Evolutionary conservation across 1,284 basidiomycete species (phyloP).

Genomic region (Papiliotrema laurentii): DNA sequence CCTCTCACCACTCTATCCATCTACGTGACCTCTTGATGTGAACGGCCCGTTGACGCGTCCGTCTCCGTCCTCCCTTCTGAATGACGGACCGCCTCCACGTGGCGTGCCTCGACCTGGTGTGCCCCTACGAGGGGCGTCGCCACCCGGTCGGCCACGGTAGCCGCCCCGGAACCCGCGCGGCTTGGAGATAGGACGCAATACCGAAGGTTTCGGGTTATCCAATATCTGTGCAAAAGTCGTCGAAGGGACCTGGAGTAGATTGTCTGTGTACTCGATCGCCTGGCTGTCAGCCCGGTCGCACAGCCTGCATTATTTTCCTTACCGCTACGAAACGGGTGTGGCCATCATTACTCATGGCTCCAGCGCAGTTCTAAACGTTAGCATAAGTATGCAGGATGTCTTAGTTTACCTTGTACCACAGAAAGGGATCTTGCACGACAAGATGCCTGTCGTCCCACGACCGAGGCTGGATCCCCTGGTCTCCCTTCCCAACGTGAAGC

Average conservation of each 20-base stretch:
- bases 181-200: too few species aligned
- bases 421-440: constrained; percentile 47
- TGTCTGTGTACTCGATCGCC: neutral
- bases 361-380: constrained; percentile 20
- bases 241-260: neutral
- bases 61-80: too few species aligned
- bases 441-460: constrained; percentile 33
- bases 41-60: too few species aligned
- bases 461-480: constrained; percentile 28
- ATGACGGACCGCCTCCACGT: too few species aligned
- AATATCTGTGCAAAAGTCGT: neutral
- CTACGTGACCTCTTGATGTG: too few species aligned
- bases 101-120: too few species aligned
- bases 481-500: constrained; percentile 27
- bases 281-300: neutral
- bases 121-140: too few species aligned
- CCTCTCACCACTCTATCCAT: too few species aligned
- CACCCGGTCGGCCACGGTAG: too few species aligned
- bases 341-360: constrained; percentile 6
- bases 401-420: constrained; percentile 44
- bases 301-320: neutral
- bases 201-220: neutral
- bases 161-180: too few species aligned
- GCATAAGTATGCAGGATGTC: neutral
- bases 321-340: neutral